Percentiles rank a stretch among this genome's conserved stretches.
These are phyloP conservation scores for Blastocystis sp. DNA, from an alignment of 352 stramenopile genomes.

Conservation along the genomic window DNA sequence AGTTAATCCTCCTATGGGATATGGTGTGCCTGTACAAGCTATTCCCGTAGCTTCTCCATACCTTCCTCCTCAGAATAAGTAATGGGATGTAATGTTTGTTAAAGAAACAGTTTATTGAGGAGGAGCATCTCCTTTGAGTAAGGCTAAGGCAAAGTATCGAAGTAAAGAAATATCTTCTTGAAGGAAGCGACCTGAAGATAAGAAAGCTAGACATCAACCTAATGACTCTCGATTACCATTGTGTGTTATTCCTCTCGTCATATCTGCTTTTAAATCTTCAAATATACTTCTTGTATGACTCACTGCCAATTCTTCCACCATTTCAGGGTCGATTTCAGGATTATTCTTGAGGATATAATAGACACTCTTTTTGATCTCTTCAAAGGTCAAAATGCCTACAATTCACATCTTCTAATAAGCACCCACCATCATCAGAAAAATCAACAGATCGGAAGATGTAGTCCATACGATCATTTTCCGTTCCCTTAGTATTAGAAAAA, in stretches of 20 bases:
- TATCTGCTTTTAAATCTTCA: slow-evolving; percentile 13
- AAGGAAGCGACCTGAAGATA: slow-evolving; percentile 8
- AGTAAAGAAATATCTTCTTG: background rate
- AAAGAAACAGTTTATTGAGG: slow-evolving; percentile 14
- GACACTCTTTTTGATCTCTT: background rate
- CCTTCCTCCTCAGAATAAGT: too few species aligned
- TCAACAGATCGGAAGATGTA: slow-evolving; percentile 13
- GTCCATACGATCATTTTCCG: background rate
- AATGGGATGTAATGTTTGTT: too few species aligned
- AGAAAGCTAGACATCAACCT: background rate
- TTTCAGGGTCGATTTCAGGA: background rate
- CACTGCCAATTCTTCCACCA: background rate
- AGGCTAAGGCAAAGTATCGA: background rate
- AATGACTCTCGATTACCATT: background rate
- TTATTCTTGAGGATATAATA: background rate
- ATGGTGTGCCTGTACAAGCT: too few species aligned
- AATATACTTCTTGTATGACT: slow-evolving; percentile 7
- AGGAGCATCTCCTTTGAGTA: slow-evolving; percentile 26
- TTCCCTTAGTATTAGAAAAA: background rate
- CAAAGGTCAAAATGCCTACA: background rate
- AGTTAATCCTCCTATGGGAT: too few species aligned
- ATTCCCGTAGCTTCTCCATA: too few species aligned
- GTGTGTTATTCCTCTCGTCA: background rate
- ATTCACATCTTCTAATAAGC: background rate
- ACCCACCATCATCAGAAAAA: background rate